Percentiles rank a stretch among this genome's conserved stretches.
phyloP scores from a whole-genome alignment of 768 basidiomycete genomes.

The Kwoniella sp. region DNA sequence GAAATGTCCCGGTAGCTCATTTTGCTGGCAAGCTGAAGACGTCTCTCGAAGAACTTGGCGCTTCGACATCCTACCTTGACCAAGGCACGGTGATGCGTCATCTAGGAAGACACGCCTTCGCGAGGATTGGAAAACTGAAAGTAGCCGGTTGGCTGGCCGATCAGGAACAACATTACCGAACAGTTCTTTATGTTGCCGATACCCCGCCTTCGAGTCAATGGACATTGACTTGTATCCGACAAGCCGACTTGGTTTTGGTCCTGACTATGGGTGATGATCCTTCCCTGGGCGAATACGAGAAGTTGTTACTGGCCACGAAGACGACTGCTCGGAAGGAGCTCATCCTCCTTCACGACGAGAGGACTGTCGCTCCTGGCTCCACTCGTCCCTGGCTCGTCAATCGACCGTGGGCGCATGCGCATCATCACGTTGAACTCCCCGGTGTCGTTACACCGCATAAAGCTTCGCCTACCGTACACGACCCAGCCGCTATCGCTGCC shows the following conservation, averaged over 20 bases:
- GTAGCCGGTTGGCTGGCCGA: slow-evolving; percentile 92
- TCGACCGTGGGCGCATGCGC: slow-evolving; percentile 94
- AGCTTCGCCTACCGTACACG: slow-evolving; percentile 63
- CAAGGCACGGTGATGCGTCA: slow-evolving; percentile 90
- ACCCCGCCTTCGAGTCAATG: slow-evolving; percentile 92
- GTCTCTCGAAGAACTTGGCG: slow-evolving; percentile 90
- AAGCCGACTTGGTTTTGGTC: slow-evolving; percentile 48
- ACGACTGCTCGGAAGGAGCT: slow-evolving; percentile 98
- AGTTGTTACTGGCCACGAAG: slow-evolving; percentile 89
- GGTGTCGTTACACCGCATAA: slow-evolving; percentile 60
- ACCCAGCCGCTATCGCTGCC: slow-evolving; percentile 83
- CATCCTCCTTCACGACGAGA: slow-evolving; percentile 87
- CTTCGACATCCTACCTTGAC: slow-evolving; percentile 86
- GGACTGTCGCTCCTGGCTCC: slow-evolving; percentile 82
- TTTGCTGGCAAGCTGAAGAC: slow-evolving; percentile 86
- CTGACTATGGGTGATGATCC: slow-evolving; percentile 79
- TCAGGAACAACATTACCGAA: slow-evolving; percentile 76
- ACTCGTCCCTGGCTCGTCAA: slow-evolving; percentile 95
- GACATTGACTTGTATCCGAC: slow-evolving; percentile 94
- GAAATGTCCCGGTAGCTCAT: slow-evolving; percentile 82
- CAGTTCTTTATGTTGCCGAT: slow-evolving; percentile 93
- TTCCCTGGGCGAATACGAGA: slow-evolving; percentile 84
- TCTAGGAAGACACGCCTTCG: slow-evolving; percentile 92
- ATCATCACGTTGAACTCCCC: slow-evolving; percentile 81
- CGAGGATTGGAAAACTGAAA: slow-evolving; percentile 91